Base-by-base conservation (phyloP, 257 asterid species). In the Mitragyna speciosa region DNA sequence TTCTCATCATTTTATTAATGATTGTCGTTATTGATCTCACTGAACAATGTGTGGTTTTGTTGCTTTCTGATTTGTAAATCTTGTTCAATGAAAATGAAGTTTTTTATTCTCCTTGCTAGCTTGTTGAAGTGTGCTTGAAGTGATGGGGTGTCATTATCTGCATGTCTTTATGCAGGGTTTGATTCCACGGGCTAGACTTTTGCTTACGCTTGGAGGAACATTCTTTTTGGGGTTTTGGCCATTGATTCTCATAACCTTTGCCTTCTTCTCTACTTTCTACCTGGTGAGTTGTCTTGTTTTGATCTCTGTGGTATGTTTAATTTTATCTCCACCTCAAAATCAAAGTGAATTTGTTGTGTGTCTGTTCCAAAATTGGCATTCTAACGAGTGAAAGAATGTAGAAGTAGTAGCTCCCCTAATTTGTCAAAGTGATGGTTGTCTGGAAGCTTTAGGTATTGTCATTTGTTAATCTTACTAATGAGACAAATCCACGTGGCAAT, bases 171-270 rank as follows among this genome's bases (percentile, higher is more conserved):
- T 81, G 72, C 88, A 93, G 98, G 99, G 99, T 81, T 81, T 95
- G 90, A 86, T 95, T 85, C 99, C 99, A 4, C 93, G 99, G 72
- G 99, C 89, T 70, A 93, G 88, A 85, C 81, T 90, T 74, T 86
- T 95, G 86, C 91, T 95, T 78, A 92, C 94, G n/a, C 87, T 95
- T 83, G 99, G 98, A 84, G 98, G 92, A 73, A 91, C 98, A 28
- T 93, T 93, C 84, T 93, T 95, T 84, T 87, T 91, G 86, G 95
- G 81, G 1, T 93, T 95, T 78, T 90, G 97, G 97, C 98, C 97
- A 0, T 83, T 95, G 93, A 93, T 95, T 78, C 87, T 95, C 51
- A 89, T 80, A 63, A 89, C 94, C 22, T 86, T 90, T 84, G 92
- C 91, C 76, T 83, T 86, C 54, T 87, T 86, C 88, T 52, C 91